Percentiles rank a stretch among this genome's conserved stretches.
phyloP scores from a whole-genome alignment of 2,329 filamentous ascomycete species.

The Pestalotiopsis sp. region DNA sequence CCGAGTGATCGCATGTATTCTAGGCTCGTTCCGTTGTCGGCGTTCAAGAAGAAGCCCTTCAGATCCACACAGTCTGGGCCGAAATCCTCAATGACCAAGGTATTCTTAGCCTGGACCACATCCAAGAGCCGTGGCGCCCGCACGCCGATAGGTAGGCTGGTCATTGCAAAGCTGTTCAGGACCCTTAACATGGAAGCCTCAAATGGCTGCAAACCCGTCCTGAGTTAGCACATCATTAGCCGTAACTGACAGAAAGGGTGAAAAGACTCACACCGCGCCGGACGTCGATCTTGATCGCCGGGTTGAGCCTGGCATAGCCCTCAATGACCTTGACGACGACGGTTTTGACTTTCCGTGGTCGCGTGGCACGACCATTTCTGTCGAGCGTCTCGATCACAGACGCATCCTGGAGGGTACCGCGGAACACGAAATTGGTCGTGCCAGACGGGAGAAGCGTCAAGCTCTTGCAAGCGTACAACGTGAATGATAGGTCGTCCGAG shows the following conservation, averaged over 20 bases:
- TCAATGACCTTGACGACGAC: conserved; percentile 37
- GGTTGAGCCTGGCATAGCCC: background rate
- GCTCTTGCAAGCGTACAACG: conserved; percentile 36
- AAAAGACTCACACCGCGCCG: background rate
- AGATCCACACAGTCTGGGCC: background rate
- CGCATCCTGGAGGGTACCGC: conserved; percentile 31
- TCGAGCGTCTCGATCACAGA: background rate
- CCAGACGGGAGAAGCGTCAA: conserved; percentile 38
- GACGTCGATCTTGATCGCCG: background rate
- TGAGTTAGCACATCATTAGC: background rate
- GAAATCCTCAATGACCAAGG: background rate
- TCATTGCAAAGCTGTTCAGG: background rate
- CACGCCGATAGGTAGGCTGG: background rate
- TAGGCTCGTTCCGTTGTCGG: background rate
- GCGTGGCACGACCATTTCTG: background rate
- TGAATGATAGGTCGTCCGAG: conserved; percentile 23
- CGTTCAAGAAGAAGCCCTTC: background rate
- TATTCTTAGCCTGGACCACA: background rate
- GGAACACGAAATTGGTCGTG: conserved; percentile 44
- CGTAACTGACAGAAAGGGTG: background rate
- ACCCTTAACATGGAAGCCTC: background rate
- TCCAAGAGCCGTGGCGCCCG: background rate
- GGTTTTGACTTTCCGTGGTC: conserved; percentile 2
- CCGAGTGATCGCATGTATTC: conserved; percentile 15
- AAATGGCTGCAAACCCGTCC: background rate